phyloP scores from a whole-genome alignment of 805 yeast species.

The Starmera dryadoides region DNA sequence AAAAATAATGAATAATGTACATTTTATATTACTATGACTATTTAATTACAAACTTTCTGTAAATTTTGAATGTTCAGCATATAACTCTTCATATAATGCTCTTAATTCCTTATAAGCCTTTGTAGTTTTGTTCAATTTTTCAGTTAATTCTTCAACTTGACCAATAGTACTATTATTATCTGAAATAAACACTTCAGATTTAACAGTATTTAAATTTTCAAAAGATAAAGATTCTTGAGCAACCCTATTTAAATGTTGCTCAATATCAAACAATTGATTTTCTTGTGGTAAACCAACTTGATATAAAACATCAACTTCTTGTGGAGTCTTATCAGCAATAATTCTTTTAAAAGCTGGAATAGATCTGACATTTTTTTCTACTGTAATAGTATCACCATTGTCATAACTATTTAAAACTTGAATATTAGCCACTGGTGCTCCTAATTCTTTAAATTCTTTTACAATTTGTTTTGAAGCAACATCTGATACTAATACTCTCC shows the following conservation, averaged over 20 bases:
- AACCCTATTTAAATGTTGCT: constrained; percentile 40
- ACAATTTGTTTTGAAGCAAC: constrained; percentile 60
- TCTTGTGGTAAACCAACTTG: constrained; percentile 22
- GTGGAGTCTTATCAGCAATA: constrained; percentile 32
- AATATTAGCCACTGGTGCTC: constrained; percentile 5
- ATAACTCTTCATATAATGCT: constrained; percentile 51
- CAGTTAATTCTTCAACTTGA: constrained; percentile 31
- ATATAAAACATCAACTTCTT: constrained; percentile 35
- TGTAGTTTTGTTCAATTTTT: constrained; percentile 41
- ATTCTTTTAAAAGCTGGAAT: constrained; percentile 65
- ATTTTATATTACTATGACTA: neutral
- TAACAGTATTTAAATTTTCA: constrained; percentile 31
- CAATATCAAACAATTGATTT: constrained; percentile 30
- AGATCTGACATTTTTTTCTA: constrained; percentile 22
- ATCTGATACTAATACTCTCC: constrained; percentile 64
- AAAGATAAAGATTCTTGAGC: constrained; percentile 47
- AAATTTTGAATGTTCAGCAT: constrained; percentile 37
- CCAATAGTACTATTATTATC: constrained; percentile 16
- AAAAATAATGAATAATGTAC: neutral
- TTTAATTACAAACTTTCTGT: constrained; percentile 6
- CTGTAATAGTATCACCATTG: constrained; percentile 2
- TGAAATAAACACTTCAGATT: constrained; percentile 27
- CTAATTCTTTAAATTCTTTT: constrained; percentile 38
- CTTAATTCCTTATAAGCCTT: constrained; percentile 54
- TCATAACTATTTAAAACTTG: constrained; percentile 10